phyloP scores from a whole-genome alignment of 2,329 filamentous ascomycete genomes.

The Leptographium radiaticola region DNA sequence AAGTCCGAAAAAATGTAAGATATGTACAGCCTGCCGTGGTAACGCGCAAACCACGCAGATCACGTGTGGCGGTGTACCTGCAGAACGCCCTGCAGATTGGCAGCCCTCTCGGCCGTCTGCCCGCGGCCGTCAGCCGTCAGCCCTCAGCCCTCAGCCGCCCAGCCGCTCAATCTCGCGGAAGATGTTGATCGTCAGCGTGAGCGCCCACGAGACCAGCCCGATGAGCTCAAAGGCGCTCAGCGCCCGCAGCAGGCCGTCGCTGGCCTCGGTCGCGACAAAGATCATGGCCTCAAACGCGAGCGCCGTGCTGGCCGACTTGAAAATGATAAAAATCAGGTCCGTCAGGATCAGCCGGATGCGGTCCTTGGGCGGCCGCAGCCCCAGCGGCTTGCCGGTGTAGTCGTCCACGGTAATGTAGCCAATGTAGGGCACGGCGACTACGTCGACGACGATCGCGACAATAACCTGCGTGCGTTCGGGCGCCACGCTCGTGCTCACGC shows the following conservation, averaged over 20 bases:
- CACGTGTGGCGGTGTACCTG: too few relatives aligned
- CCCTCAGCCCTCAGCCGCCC: conserved; percentile 5
- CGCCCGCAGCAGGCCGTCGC: conserved; percentile 8
- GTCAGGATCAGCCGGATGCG: conserved; percentile 85
- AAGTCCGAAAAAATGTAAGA: too few relatives aligned
- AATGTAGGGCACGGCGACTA: conserved; percentile 78
- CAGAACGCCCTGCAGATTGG: too few relatives aligned
- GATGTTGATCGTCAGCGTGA: conserved; percentile 15
- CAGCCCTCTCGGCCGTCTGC: too few relatives aligned
- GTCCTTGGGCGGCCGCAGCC: conserved; percentile 66
- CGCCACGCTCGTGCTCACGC: conserved; percentile 21
- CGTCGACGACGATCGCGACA: conserved; percentile 82
- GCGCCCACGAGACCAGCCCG: conserved; percentile 13
- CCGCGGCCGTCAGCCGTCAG: too few relatives aligned
- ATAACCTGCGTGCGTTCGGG: conserved; percentile 61
- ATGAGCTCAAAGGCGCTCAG: conserved; percentile 14
- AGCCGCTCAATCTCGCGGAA: conserved; percentile 15
- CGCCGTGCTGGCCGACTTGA: conserved; percentile 85
- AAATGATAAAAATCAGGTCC: conserved; percentile 93
- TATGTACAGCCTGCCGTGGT: too few relatives aligned
- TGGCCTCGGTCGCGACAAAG: conserved; percentile 8
- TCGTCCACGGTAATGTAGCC: conserved; percentile 93
- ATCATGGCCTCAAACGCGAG: conserved; percentile 35
- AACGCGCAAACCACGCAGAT: too few relatives aligned
- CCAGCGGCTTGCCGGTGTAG: conserved; percentile 86